Conservation (phyloP, 1,139 yeast species). For the Magnusiomyces suaveolens region DNA sequence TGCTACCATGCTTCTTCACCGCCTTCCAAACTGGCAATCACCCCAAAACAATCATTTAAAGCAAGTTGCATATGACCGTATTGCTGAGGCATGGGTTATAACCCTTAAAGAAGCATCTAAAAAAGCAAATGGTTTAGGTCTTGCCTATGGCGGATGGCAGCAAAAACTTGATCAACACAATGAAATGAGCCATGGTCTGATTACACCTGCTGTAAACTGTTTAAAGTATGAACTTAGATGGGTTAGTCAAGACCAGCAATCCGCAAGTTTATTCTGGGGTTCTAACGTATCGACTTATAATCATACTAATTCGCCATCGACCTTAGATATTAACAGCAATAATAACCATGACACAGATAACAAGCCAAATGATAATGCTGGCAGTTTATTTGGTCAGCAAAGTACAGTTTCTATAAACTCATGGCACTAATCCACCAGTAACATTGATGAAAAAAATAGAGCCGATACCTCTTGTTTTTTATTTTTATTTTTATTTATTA, state of each 20-base stretch:
- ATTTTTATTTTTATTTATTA: too few species aligned
- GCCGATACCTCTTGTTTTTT: too few species aligned
- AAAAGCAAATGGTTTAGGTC: constrained; percentile 31
- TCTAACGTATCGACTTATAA: background rate
- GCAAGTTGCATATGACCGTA: constrained; percentile 66
- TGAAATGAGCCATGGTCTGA: constrained; percentile 40
- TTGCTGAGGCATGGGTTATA: constrained; percentile 66
- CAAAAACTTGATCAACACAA: constrained; percentile 52
- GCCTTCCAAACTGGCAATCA: constrained; percentile 63
- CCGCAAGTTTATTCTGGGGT: background rate
- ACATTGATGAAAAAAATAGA: too few species aligned
- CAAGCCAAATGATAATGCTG: background rate
- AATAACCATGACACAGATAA: background rate
- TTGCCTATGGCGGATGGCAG: constrained; percentile 46
- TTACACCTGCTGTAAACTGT: constrained; percentile 20
- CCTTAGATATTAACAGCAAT: background rate
- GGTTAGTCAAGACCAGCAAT: constrained; percentile 14
- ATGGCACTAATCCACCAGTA: too few species aligned
- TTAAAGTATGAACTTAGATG: constrained; percentile 22
- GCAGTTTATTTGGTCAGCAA: too few species aligned
- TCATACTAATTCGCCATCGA: background rate
- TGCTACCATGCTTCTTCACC: constrained; percentile 54
- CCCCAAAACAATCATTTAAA: constrained; percentile 66
- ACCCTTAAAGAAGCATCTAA: constrained; percentile 44
- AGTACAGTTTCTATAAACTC: too few species aligned